Conservation (phyloP, 2,329 filamentous ascomycete genomes). For the Curvularia spicifera region DNA sequence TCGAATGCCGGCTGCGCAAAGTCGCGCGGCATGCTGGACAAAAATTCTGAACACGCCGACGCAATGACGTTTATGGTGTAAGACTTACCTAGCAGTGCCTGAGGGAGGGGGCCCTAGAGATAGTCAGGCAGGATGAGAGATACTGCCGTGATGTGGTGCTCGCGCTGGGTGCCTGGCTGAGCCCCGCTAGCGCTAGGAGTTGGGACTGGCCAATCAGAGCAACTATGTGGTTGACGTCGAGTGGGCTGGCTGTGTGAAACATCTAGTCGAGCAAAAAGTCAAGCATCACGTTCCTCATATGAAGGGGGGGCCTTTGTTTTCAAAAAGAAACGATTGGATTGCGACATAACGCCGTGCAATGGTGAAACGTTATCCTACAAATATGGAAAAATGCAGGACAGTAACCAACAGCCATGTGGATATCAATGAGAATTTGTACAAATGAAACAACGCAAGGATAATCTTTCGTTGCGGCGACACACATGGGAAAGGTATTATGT, state of each 20-base stretch:
- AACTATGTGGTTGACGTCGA: no score
- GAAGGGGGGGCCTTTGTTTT: not conserved
- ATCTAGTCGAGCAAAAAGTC: not conserved
- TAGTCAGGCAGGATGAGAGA: conserved; percentile 31
- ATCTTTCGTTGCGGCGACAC: conserved; percentile 14
- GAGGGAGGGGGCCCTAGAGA: conserved; percentile 13
- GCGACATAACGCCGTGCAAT: conserved; percentile 8
- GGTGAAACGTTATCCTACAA: conserved; percentile 2
- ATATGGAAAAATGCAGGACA: not conserved
- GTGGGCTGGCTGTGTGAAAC: not conserved
- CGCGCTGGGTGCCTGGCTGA: conserved; percentile 15
- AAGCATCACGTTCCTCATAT: not conserved
- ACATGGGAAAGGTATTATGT: conserved; percentile 21
- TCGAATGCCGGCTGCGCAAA: not conserved
- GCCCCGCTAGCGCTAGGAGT: conserved; percentile 6
- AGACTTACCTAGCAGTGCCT: conserved; percentile 20
- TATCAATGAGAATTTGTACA: conserved; percentile 17
- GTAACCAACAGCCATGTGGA: conserved; percentile 8
- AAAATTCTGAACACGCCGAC: not conserved
- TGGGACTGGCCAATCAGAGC: conserved; percentile 3
- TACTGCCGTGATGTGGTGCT: conserved; percentile 31
- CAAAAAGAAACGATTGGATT: not conserved
- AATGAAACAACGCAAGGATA: conserved; percentile 12
- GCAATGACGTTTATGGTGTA: conserved; percentile 13
- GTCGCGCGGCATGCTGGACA: conserved; percentile 2